Evolutionary conservation across 371 early-diverging fungal species (phyloP).

Genomic region (Lichtheimia corymbifera): DNA sequence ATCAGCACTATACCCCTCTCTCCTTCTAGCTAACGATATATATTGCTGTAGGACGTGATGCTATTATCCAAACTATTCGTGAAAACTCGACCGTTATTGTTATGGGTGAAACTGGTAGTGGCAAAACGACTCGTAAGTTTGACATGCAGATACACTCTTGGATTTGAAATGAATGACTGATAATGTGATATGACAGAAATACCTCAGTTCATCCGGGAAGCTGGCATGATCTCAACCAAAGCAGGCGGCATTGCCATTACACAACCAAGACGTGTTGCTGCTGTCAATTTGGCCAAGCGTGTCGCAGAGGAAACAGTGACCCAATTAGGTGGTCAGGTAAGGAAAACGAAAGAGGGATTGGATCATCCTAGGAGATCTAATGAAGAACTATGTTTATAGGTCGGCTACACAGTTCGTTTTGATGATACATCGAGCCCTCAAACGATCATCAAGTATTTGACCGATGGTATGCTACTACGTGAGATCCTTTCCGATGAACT

Average conservation of each 20-base stretch:
- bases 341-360: background rate
- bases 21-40: background rate
- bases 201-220: conserved; percentile 87
- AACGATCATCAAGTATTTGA: conserved; percentile 94
- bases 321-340: conserved; percentile 68
- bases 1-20: background rate
- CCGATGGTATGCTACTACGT: conserved; percentile 97
- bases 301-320: conserved; percentile 91
- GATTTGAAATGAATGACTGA: background rate
- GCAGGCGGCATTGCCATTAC: conserved; percentile 87
- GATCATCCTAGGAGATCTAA: too few relatives aligned
- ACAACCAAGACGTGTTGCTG: conserved; percentile 98
- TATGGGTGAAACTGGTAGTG: conserved; percentile 69
- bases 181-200: conserved; percentile 56
- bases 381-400: conserved; percentile 25
- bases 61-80: conserved; percentile 59
- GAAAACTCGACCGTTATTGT: conserved; percentile 58
- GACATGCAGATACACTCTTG: too few relatives aligned
- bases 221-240: conserved; percentile 58
- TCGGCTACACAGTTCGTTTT: conserved; percentile 96
- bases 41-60: conserved; percentile 50
- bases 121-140: conserved; percentile 64
- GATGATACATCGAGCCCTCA: conserved; percentile 84
- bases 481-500: conserved; percentile 88
- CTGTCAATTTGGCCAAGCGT: conserved; percentile 91